Evolutionary conservation across 495 filamentous ascomycete species (phyloP).

Genomic region (Baudoinia panamericana): DNA sequence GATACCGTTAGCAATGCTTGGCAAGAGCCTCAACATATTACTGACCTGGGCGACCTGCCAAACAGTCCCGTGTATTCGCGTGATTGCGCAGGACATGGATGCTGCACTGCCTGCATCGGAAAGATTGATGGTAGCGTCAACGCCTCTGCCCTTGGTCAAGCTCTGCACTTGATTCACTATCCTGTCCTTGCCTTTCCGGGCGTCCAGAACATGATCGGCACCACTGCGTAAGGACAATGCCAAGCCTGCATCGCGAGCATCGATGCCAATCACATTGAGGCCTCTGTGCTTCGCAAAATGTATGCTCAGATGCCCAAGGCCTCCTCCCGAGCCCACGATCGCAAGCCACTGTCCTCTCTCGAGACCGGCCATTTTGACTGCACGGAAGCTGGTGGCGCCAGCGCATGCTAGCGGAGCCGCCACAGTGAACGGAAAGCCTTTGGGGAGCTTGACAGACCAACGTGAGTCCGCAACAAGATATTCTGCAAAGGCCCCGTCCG

Average conservation of each 20-base stretch:
- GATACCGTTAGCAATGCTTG: too few species aligned
- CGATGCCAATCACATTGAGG: constrained; percentile 40
- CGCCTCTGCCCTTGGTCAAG: constrained; percentile 35
- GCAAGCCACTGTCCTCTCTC: constrained; percentile 36
- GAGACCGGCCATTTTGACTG: constrained; percentile 32
- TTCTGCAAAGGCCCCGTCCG: constrained; percentile 40
- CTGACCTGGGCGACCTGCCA: constrained; percentile 45
- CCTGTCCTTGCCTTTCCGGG: constrained; percentile 31
- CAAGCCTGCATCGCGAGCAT: constrained; percentile 42
- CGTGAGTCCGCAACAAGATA: constrained; percentile 38
- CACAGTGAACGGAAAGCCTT: constrained; percentile 33
- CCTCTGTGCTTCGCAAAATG: constrained; percentile 42
- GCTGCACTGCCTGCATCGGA: constrained; percentile 33
- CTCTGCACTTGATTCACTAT: constrained; percentile 34
- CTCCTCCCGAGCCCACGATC: constrained; percentile 43
- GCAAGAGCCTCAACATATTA: too few species aligned
- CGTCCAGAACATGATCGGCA: constrained; percentile 40
- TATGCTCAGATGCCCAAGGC: constrained; percentile 39
- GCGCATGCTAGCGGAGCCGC: constrained; percentile 46
- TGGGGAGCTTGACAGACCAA: constrained; percentile 33
- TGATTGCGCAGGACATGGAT: constrained; percentile 36
- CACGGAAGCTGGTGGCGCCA: constrained; percentile 40
- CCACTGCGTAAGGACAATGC: constrained; percentile 32
- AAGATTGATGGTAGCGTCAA: constrained; percentile 35
- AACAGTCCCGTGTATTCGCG: constrained; percentile 40